phyloP scores from a whole-genome alignment of 805 yeast species.

The Suhomyces vadensis region DNA sequence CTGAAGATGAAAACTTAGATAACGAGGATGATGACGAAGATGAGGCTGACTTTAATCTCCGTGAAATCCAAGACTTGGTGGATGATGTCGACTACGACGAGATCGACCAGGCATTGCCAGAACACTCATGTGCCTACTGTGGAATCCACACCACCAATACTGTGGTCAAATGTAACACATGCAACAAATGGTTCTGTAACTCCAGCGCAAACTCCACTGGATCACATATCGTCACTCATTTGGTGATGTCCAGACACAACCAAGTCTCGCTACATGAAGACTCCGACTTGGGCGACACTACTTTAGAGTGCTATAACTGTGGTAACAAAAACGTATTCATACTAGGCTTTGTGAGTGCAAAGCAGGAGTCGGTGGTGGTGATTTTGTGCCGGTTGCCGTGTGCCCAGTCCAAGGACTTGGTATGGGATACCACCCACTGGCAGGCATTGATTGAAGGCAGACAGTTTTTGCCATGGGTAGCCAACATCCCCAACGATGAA shows the following conservation, averaged over 20 bases:
- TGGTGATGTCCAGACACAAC: constrained; percentile 78
- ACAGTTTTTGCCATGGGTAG: constrained; percentile 79
- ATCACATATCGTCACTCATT: constrained; percentile 83
- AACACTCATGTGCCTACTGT: constrained; percentile 63
- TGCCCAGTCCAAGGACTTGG: constrained; percentile 68
- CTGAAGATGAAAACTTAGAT: not conserved
- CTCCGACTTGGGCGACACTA: constrained; percentile 83
- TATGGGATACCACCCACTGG: constrained; percentile 91
- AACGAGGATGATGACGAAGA: constrained; percentile 3
- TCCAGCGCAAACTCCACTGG: constrained; percentile 56
- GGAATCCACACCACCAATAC: constrained; percentile 64
- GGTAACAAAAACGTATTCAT: constrained; percentile 78
- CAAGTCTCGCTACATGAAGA: constrained; percentile 73
- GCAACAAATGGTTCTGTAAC: constrained; percentile 90
- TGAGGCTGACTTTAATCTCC: constrained; percentile 8
- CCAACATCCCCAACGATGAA: constrained; percentile 65
- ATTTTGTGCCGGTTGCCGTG: constrained; percentile 87
- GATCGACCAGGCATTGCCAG: constrained; percentile 16
- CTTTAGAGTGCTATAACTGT: constrained; percentile 87
- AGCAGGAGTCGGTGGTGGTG: constrained; percentile 82
- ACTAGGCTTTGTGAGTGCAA: constrained; percentile 85
- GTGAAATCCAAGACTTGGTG: constrained; percentile 10
- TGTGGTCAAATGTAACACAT: constrained; percentile 73
- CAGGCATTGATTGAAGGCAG: constrained; percentile 80
- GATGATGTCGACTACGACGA: constrained; percentile 9